Base-by-base conservation (phyloP, 495 filamentous ascomycete species). In the Penicillium flavigenum region DNA sequence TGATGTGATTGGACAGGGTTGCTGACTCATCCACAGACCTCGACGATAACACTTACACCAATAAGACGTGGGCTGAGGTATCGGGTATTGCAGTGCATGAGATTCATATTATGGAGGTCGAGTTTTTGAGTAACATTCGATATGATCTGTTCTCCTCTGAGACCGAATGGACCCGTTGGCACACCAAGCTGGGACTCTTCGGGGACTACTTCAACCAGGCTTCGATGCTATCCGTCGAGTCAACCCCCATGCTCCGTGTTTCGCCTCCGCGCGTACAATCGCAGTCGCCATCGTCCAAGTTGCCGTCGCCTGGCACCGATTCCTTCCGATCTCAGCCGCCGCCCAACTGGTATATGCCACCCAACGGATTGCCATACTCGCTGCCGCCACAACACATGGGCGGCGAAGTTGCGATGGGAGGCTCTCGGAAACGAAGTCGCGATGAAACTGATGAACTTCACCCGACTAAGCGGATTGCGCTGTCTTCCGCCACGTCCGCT, bases 31-130 rank as follows among this genome's bases (percentile, higher is more conserved):
- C 51, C 43, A 11, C 58, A 92, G 88, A 96, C 66, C 76, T 99
- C 61, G 95, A 99, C 68, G 95, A 99, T 66, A 99, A 98, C 71
- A 98, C 95, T 2, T 99, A 98, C 73, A 98, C 95, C 51, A 99
- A 99, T 79, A 96, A 98, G 79, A 98, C 95, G 2, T 99, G 95
- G 95, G 94, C 95, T 14, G 95, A 99, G 63, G 95, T 99, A 43
- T 97, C 95, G 24, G 88, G 90, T 17, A 96, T 99, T 57, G 88
- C 89, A 4, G 95, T 98, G 12, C 85, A 85, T 51, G 95, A 99
- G 72, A 96, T 99, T 42, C 95, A 99, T 67, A 86, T 97, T 39
- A 99, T 99, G 95, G 95, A 99, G 69, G 95, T 99, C 0, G 95
- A 99, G 71, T 99, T 99, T 65, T 79, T 99, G 56, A 96, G 94